phyloP scores from a whole-genome alignment of 2,329 filamentous ascomycete species.

The Verticillium nonalfalfae region DNA sequence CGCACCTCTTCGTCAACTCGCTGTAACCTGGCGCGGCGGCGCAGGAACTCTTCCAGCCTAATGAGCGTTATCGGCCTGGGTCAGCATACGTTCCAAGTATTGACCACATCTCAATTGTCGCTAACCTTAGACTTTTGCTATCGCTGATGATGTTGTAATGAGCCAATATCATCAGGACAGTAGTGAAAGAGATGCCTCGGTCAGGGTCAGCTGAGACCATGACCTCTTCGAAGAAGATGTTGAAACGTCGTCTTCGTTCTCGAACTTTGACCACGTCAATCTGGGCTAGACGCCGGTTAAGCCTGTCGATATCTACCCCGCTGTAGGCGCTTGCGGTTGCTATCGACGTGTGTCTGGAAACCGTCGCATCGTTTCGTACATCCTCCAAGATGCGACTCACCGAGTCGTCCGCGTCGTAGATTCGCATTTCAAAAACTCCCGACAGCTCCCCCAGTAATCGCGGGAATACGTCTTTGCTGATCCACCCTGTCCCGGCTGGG shows the following conservation, averaged over 20 bases:
- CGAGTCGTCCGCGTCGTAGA: constrained; percentile 87
- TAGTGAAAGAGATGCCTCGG: constrained; percentile 84
- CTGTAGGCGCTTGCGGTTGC: constrained; percentile 43
- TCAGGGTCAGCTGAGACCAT: constrained; percentile 88
- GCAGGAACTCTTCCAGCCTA: constrained; percentile 88
- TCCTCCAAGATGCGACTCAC: constrained; percentile 84
- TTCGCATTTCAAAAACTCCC: constrained; percentile 93
- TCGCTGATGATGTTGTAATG: constrained; percentile 99
- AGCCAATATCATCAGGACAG: constrained; percentile 88
- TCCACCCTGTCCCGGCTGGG: constrained; percentile 84
- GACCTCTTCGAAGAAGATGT: constrained; percentile 95
- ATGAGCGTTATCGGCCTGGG: background rate
- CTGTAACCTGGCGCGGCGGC: constrained; percentile 82
- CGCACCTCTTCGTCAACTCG: constrained; percentile 93
- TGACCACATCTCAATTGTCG: background rate
- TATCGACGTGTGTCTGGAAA: constrained; percentile 48
- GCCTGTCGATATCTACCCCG: constrained; percentile 65
- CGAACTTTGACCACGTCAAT: constrained; percentile 74
- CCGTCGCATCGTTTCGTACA: constrained; percentile 54
- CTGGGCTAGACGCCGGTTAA: constrained; percentile 65
- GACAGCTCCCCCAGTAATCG: constrained; percentile 85
- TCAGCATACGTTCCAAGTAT: background rate
- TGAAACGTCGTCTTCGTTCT: constrained; percentile 70
- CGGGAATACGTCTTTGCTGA: constrained; percentile 84
- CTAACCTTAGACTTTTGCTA: constrained; percentile 81